These are phyloP conservation scores for Scytalidium sp. DNA, from an alignment of 2,329 filamentous ascomycete genomes.

Conservation along the genomic window DNA sequence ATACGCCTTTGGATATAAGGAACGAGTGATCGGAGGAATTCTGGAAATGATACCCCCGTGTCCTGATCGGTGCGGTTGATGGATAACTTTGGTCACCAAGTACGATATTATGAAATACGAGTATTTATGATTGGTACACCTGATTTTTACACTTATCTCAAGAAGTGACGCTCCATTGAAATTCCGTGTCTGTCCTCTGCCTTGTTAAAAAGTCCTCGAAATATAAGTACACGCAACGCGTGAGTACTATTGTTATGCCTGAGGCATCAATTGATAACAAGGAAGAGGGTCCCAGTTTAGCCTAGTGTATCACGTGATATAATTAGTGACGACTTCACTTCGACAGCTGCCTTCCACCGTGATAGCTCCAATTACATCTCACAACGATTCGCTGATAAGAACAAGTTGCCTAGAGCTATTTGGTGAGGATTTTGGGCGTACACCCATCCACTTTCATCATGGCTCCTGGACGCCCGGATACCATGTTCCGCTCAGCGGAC, in stretches of 20 bases:
- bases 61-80: background rate
- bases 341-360: background rate
- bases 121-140: background rate
- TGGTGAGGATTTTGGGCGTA: background rate
- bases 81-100: background rate
- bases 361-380: background rate
- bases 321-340: background rate
- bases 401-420: background rate
- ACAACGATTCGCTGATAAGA: background rate
- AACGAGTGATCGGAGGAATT: background rate
- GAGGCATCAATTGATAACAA: background rate
- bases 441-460: constrained; percentile 36
- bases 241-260: too few relatives aligned
- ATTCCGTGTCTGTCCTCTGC: too few relatives aligned
- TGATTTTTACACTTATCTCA: too few relatives aligned
- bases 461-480: constrained; percentile 69
- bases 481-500: constrained; percentile 98
- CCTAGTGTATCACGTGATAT: background rate
- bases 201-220: too few relatives aligned
- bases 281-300: background rate
- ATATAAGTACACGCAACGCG: too few relatives aligned
- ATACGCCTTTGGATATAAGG: background rate
- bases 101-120: background rate
- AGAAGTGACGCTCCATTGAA: too few relatives aligned
- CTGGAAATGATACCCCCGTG: background rate